phyloP scores from a whole-genome alignment of 2,329 filamentous ascomycete genomes.

The Zasmidium cellare region DNA sequence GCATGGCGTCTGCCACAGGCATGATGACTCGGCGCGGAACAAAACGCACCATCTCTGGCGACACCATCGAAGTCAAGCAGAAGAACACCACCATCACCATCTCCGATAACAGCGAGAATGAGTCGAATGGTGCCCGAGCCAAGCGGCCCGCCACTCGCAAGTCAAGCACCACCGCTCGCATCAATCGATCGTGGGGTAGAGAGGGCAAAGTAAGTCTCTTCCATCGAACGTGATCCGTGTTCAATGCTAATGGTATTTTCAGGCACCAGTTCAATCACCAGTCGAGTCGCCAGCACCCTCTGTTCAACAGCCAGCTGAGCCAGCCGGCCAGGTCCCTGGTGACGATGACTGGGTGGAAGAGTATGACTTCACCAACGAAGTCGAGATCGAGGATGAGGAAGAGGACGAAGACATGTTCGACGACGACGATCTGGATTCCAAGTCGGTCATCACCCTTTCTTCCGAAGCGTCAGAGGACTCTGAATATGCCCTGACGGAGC shows the following conservation, averaged over 20 bases:
- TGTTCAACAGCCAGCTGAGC: neutral
- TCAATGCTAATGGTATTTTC: neutral
- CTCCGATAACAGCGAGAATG: constrained; percentile 9
- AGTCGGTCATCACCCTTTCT: constrained; percentile 26
- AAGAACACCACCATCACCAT: constrained; percentile 11
- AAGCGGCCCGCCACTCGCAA: neutral
- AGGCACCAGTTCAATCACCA: constrained; percentile 2
- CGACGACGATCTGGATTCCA: constrained; percentile 18
- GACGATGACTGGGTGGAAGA: constrained; percentile 20
- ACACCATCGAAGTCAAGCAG: constrained; percentile 20
- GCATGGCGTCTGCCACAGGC: constrained; percentile 3
- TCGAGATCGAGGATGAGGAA: constrained; percentile 19
- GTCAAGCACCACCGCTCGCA: neutral
- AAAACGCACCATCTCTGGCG: constrained; percentile 11
- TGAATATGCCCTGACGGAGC: constrained; percentile 10
- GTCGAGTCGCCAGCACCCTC: neutral
- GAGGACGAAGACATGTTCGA: constrained; percentile 16
- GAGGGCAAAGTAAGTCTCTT: constrained; percentile 13
- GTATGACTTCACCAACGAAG: constrained; percentile 20
- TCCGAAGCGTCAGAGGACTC: constrained; percentile 16
- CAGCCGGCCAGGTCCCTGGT: constrained; percentile 26
- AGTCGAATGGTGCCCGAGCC: neutral
- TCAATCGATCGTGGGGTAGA: constrained; percentile 12
- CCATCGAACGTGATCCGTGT: neutral
- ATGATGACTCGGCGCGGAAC: constrained; percentile 1